Base-by-base conservation (phyloP, 1,284 basidiomycete genomes). In the Tilletia indica region DNA sequence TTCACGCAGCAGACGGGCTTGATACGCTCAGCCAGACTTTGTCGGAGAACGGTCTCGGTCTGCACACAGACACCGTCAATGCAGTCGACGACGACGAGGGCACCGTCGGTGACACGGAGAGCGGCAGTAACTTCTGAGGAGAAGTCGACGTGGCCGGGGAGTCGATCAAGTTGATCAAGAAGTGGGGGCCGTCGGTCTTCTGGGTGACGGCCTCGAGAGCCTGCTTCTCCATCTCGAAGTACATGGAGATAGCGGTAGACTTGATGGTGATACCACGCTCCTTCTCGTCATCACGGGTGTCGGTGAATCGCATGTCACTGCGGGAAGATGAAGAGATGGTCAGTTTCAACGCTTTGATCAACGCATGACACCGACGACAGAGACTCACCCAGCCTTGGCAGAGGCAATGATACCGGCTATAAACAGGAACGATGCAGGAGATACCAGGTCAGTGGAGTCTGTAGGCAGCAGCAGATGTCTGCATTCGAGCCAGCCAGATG, bases 251-350 rank as follows among this genome's bases (percentile, higher is more conserved):
- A 85, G 96, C 97, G 66, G 97, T 99, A 67, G 97, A 99, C 88
- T 99, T 99, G 89, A 99, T 99, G 74, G 97, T 99, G 85, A 99
- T 99, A 89, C 97, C 97, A 88, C 97, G 95, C 86, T 99, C 97
- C 86, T 97, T 99, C 88, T 99, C 97, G 86, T 99, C 97, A 56
- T 93, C 90, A 89, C 96, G 82, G 81, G 97, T 99, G 87, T 99
- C 96, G 78, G 93, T 99, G 86, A 96, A 97, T 81, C 97, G 94
- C 89, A 93, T 89, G 78, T 98, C 95, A 86, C 82, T 66, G 63
- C 19, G 16, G 45, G 11, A 31, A 42, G 63, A n/a, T 19, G 42
- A 45, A 45, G 12, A 66, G 9, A 48, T 1, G 19, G 19, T 39
- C 19, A 66, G 45, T 19, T 19, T 42, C 2, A 12, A n/a, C 2